Conservation (phyloP, 108 stramenopile species). For the Discostella pseudostelligera region DNA sequence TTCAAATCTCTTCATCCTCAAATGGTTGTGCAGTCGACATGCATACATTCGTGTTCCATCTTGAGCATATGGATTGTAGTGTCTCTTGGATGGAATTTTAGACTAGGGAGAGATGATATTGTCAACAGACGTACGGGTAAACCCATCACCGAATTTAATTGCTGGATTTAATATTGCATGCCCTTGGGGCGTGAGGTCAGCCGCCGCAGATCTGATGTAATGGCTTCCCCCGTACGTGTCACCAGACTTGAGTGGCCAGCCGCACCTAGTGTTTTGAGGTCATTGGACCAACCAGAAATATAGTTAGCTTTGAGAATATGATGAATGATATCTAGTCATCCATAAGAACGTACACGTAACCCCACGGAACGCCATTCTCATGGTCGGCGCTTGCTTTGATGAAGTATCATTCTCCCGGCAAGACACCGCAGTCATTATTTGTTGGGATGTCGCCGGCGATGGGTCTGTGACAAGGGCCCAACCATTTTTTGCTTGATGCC, state of each 20-base stretch:
- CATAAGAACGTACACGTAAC: conserved; percentile 81
- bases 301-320: neutral
- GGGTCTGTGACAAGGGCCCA: conserved; percentile 48
- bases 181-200: conserved; percentile 72
- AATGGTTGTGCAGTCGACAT: conserved; percentile 73
- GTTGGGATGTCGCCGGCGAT: conserved; percentile 47
- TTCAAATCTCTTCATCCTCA: conserved; percentile 55
- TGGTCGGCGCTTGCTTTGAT: conserved; percentile 66
- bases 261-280: conserved; percentile 6
- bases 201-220: conserved; percentile 66
- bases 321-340: conserved; percentile 12
- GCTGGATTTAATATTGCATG: conserved; percentile 66
- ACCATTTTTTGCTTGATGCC: neutral
- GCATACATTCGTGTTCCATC: conserved; percentile 61
- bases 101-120: neutral
- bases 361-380: conserved; percentile 66
- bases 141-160: conserved; percentile 67
- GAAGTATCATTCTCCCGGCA: conserved; percentile 86
- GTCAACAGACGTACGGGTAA: conserved; percentile 39
- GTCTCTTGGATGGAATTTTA: conserved; percentile 44
- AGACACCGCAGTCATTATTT: conserved; percentile 75
- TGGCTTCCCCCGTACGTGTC: conserved; percentile 89
- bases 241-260: conserved; percentile 43
- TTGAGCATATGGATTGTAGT: conserved; percentile 59
- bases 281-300: neutral